These are phyloP conservation scores for Corallochytrium limacisporum DNA, from an alignment of 78 protist genomes.

Conservation along the genomic window DNA sequence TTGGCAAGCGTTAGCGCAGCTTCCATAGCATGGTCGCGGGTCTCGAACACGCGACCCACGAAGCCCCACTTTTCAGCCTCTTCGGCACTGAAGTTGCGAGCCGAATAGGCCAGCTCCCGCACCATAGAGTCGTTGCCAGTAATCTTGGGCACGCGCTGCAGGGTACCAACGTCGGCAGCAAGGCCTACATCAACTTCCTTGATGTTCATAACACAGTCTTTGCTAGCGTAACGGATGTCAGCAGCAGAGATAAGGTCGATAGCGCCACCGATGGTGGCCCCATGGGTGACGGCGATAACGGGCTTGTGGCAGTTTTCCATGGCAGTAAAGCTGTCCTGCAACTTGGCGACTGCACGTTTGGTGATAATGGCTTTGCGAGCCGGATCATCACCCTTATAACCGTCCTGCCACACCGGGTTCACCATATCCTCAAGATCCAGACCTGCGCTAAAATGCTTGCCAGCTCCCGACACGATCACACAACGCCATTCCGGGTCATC, in stretches of 20 bases:
- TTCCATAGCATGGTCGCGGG: not conserved
- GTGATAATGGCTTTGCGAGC: too few species aligned
- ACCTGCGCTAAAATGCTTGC: not conserved
- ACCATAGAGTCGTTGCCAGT: constrained; percentile 24
- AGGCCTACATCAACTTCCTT: constrained; percentile 57
- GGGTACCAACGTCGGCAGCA: constrained; percentile 70
- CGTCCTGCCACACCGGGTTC: not conserved
- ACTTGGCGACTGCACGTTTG: too few species aligned
- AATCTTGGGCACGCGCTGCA: constrained; percentile 45
- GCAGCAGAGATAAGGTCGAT: not conserved
- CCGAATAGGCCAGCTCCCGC: constrained; percentile 53
- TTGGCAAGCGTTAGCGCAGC: constrained; percentile 25
- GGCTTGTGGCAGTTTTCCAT: constrained; percentile 14
- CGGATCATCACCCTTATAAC: not conserved
- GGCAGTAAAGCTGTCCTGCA: not conserved
- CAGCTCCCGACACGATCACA: not conserved
- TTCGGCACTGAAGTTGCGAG: constrained; percentile 14
- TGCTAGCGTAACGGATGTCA: constrained; percentile 5
- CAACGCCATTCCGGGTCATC: not conserved
- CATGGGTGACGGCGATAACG: constrained; percentile 48
- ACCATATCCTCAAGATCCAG: not conserved
- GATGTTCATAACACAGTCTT: not conserved
- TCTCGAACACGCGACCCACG: constrained; percentile 18
- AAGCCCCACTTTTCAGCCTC: constrained; percentile 26
- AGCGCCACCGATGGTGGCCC: constrained; percentile 31